phyloP scores from a whole-genome alignment of 1,284 basidiomycete species.

The Acaromyces ingoldii region DNA sequence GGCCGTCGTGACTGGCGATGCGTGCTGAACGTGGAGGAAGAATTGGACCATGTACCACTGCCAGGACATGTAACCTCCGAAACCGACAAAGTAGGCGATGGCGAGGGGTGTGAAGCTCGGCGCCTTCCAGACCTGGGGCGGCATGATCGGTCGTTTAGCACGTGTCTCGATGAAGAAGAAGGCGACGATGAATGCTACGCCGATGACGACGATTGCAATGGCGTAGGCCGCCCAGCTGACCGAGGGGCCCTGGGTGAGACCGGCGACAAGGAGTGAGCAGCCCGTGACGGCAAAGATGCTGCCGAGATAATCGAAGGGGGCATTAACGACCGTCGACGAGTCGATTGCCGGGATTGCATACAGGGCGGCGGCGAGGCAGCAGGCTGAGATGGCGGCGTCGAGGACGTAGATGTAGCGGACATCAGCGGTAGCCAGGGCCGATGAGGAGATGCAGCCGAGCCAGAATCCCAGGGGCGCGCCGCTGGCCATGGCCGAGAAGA shows the following conservation, averaged over 20 bases:
- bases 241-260: constrained; percentile 20
- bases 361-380: not conserved
- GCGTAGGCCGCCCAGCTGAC: constrained; percentile 19
- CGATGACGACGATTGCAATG: constrained; percentile 11
- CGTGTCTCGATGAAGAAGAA: constrained; percentile 15
- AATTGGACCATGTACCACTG: constrained; percentile 23
- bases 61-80: constrained; percentile 16
- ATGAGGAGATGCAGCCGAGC: constrained; percentile 14
- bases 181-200: constrained; percentile 9
- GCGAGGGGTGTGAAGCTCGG: constrained; percentile 12
- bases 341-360: not conserved
- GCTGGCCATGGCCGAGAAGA: constrained; percentile 16
- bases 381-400: not conserved
- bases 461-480: constrained; percentile 18
- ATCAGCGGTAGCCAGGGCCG: no score
- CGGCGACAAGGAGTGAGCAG: constrained; percentile 12
- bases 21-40: constrained; percentile 15
- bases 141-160: constrained; percentile 13
- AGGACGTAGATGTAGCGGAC: not conserved
- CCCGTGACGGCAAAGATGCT: constrained; percentile 15
- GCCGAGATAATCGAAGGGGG: constrained; percentile 17
- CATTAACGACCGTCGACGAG: no score
- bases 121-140: constrained; percentile 12
- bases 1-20: constrained; percentile 15
- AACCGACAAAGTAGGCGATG: constrained; percentile 15